Base-by-base conservation (phyloP, 2,329 filamentous ascomycete species). In the Aotearoamyces nothofagi region DNA sequence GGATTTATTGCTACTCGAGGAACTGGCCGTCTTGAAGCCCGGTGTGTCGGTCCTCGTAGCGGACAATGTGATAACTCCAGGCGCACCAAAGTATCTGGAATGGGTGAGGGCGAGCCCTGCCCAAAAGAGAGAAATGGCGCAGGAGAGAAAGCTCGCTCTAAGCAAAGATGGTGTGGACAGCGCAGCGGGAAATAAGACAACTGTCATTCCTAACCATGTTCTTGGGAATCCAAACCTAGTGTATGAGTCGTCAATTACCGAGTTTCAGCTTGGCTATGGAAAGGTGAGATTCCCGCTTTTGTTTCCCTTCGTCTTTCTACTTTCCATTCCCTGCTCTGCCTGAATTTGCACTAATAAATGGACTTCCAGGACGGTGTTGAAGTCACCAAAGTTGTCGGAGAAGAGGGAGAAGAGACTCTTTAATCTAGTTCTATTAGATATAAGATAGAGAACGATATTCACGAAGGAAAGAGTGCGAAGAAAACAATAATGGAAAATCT, bases 1-100 rank as follows among this genome's bases (percentile, higher is more conserved):
- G 0, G 82, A 90, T 42, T 52, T 87, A 35, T 83, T 83, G 53
- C 61, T 84, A 1, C 81, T 75, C 46, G 81, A 90, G 54, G 62
- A 78, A 22, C 55, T 86, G 4, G 64, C 62, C 0, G 48, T 87
- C 19, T 58, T 90, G 3, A 58, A 56, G 0, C 59, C 63, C 0
- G 78, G 78, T 0, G n/a, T n/a, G n/a, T 66, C 65, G 1, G 62
- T 78, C 0, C 52, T 78, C 12, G 72, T 66, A 1, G 77, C 76
- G 2, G 76, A 82, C 44, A 82, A 82, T 44, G 66, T 80, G 29
- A 68, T 81, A 43, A 69, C 69, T 43, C 76, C 76, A 2, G 77
- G 76, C 1, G 80, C 79, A 39, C 76, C 76, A 4, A 66, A 66
- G 2, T 81, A 81, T 42, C 52, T 78, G 26, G 66, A 73, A 40